Evolutionary conservation across 306 rosid genomes (phyloP).

Genomic region (Corylus heterophylla): DNA sequence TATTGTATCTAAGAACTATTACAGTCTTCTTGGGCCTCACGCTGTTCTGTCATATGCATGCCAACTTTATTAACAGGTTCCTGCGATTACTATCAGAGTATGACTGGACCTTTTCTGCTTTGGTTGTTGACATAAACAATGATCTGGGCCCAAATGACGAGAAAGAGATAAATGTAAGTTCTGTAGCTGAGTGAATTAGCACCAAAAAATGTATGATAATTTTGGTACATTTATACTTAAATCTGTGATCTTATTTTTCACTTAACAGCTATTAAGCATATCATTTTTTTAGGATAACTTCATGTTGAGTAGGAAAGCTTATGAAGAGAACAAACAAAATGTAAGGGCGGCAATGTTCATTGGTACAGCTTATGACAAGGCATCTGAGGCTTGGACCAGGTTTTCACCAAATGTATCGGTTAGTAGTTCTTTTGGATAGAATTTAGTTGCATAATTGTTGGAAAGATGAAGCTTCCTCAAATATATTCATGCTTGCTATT

Average conservation of each 20-base stretch:
- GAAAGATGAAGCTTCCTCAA: background rate
- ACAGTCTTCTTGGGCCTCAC: slow-evolving; percentile 19
- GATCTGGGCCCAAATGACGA: slow-evolving; percentile 52
- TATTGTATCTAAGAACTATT: slow-evolving; percentile 8
- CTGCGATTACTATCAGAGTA: slow-evolving; percentile 69
- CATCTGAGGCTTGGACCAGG: slow-evolving; percentile 90
- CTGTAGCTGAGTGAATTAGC: slow-evolving; percentile 14
- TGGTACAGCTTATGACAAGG: slow-evolving; percentile 78
- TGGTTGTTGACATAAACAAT: slow-evolving; percentile 80
- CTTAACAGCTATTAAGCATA: background rate
- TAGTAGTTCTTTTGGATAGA: slow-evolving; percentile 30
- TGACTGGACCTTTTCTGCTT: slow-evolving; percentile 81
- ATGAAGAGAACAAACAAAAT: slow-evolving; percentile 49
- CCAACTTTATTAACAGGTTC: slow-evolving; percentile 57
- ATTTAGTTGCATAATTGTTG: slow-evolving; percentile 4
- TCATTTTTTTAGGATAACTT: slow-evolving; percentile 66
- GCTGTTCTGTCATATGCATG: slow-evolving; percentile 7
- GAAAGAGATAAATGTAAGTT: slow-evolving; percentile 81
- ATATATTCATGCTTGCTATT: background rate
- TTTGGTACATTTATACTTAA: slow-evolving; percentile 7
- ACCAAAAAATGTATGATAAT: background rate
- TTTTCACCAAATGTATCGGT: slow-evolving; percentile 68
- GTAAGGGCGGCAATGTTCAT: slow-evolving; percentile 66
- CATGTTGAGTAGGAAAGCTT: slow-evolving; percentile 55
- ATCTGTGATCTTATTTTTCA: slow-evolving; percentile 2